Evolutionary conservation across 1,284 basidiomycete species (phyloP).

Genomic region (Ustilago sp.): DNA sequence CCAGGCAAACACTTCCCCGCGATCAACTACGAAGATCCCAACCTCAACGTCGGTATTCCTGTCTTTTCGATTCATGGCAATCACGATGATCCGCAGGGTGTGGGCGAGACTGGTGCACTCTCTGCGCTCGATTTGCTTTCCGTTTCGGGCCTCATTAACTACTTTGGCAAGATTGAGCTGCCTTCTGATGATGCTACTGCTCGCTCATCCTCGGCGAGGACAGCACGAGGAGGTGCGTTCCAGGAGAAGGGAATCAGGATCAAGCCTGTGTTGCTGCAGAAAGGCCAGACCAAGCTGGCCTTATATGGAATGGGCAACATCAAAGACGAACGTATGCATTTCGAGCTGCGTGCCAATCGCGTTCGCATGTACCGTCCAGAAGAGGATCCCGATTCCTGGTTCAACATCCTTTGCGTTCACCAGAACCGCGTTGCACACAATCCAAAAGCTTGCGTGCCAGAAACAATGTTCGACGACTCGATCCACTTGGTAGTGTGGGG

Average conservation of each 20-base stretch:
- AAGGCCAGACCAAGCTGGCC: constrained; percentile 86
- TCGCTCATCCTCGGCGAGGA: constrained; percentile 44
- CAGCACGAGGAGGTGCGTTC: constrained; percentile 72
- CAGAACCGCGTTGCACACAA: constrained; percentile 97
- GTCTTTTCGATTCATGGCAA: constrained; percentile 99
- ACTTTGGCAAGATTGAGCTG: constrained; percentile 87
- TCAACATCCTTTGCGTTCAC: constrained; percentile 92
- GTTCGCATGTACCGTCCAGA: constrained; percentile 95
- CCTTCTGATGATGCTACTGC: constrained; percentile 56
- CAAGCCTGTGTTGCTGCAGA: constrained; percentile 86
- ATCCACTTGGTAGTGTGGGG: constrained; percentile 96
- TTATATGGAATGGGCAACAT: constrained; percentile 97
- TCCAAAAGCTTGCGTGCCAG: constrained; percentile 90
- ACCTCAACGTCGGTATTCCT: constrained; percentile 92
- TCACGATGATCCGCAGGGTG: constrained; percentile 98
- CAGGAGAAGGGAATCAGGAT: constrained; percentile 84
- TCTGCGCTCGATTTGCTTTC: constrained; percentile 95
- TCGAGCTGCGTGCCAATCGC: constrained; percentile 90
- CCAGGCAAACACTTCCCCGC: constrained; percentile 78
- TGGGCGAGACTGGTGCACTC: constrained; percentile 85
- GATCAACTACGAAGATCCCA: constrained; percentile 96
- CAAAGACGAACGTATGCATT: constrained; percentile 94
- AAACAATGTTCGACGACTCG: constrained; percentile 96
- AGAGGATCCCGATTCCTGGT: constrained; percentile 83
- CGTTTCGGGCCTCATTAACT: constrained; percentile 92